Percentiles rank a stretch among this genome's conserved stretches.
Evolutionary conservation across 2,329 filamentous ascomycete species (phyloP).

Genomic region (Colletotrichum paranaense): DNA sequence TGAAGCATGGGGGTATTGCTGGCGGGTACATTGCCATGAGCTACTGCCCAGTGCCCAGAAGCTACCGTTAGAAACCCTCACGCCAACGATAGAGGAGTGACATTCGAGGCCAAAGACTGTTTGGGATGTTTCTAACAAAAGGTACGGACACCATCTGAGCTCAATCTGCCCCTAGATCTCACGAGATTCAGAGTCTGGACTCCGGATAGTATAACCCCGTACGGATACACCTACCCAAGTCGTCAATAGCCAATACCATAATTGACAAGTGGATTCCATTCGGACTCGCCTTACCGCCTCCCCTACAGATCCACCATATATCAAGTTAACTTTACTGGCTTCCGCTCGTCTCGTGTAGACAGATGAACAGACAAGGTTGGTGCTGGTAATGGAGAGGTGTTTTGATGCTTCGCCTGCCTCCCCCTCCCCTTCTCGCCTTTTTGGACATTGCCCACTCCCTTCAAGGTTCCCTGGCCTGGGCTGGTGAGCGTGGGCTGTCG

Average conservation of each 20-base stretch:
- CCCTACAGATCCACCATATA: constrained; percentile 5
- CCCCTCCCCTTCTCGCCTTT: background rate
- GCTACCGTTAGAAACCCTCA: background rate
- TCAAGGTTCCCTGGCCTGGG: background rate
- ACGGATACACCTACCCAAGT: background rate
- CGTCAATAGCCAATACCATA: background rate
- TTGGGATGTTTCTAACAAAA: too few relatives aligned
- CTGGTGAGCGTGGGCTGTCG: background rate
- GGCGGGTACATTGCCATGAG: too few relatives aligned
- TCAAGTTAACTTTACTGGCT: constrained; percentile 5
- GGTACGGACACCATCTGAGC: background rate
- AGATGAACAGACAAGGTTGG: constrained; percentile 1
- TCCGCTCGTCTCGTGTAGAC: constrained; percentile 27
- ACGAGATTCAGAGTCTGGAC: background rate
- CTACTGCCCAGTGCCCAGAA: too few relatives aligned
- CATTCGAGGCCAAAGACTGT: background rate
- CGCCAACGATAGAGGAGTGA: background rate
- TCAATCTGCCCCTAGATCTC: background rate
- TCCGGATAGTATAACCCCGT: background rate
- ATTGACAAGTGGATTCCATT: background rate
- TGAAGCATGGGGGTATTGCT: too few relatives aligned
- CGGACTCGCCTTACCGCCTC: background rate
- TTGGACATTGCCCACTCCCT: background rate
- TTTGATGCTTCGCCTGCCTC: background rate
- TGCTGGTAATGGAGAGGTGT: constrained; percentile 3